Evolutionary conservation across 208 protist species (phyloP).

Genomic region (Leishmania major): DNA sequence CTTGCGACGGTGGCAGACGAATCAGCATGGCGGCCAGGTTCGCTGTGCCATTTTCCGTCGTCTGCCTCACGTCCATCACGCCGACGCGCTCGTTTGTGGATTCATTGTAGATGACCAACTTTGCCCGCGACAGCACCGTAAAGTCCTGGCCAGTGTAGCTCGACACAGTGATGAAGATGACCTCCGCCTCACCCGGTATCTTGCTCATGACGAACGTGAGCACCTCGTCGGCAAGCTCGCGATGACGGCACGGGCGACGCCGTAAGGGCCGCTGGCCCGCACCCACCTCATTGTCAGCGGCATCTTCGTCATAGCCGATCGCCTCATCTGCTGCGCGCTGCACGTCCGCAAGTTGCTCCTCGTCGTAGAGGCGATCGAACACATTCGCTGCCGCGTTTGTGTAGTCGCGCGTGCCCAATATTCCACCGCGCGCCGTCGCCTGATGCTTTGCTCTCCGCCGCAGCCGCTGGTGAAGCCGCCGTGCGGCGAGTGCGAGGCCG

Average conservation of each 20-base stretch:
- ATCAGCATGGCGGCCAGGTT: slow-evolving; percentile 73
- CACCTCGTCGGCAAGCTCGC: slow-evolving; percentile 74
- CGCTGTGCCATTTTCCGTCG: slow-evolving; percentile 66
- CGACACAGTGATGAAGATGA: slow-evolving; percentile 75
- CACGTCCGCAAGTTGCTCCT: slow-evolving; percentile 63
- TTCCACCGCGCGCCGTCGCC: not conserved
- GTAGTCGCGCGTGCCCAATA: slow-evolving; percentile 31
- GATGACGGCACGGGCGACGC: slow-evolving; percentile 12
- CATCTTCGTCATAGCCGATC: slow-evolving; percentile 29
- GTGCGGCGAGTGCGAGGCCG: slow-evolving; percentile 51
- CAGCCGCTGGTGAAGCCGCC: slow-evolving; percentile 37
- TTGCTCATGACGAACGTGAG: slow-evolving; percentile 79
- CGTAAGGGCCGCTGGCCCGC: slow-evolving; percentile 10
- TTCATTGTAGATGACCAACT: slow-evolving; percentile 68
- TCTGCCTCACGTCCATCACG: slow-evolving; percentile 53
- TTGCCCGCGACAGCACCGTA: slow-evolving; percentile 40
- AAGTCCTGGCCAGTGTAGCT: slow-evolving; percentile 84
- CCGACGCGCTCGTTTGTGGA: slow-evolving; percentile 63
- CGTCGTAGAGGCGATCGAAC: slow-evolving; percentile 74
- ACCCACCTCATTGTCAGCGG: slow-evolving; percentile 21
- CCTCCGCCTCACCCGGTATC: slow-evolving; percentile 65
- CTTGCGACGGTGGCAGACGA: slow-evolving; percentile 34
- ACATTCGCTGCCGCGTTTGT: slow-evolving; percentile 41
- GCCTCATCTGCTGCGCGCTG: slow-evolving; percentile 48
- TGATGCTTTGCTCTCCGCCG: not conserved